phyloP scores from a whole-genome alignment of 2,329 filamentous ascomycete species.

The Sporothrix variecibatus region DNA sequence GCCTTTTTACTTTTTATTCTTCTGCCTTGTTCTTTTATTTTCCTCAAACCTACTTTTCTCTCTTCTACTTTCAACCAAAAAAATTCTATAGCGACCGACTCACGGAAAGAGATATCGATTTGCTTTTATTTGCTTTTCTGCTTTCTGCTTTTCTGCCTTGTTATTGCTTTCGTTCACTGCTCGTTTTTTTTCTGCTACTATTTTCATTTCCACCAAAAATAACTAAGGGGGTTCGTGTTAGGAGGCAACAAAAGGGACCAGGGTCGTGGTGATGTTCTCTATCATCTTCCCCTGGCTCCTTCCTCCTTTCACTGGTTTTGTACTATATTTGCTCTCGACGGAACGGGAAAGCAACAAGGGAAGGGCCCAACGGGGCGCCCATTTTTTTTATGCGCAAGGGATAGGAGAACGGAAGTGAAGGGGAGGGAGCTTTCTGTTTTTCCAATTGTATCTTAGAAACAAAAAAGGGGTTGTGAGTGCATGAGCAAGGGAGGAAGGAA shows the following conservation, averaged over 20 bases:
- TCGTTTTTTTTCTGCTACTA: neutral
- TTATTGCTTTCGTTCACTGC: neutral
- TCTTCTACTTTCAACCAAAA: neutral
- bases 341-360: neutral
- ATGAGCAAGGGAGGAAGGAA: neutral
- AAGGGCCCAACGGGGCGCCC: neutral
- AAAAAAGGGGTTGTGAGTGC: neutral
- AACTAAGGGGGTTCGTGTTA: neutral
- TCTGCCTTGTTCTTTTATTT: constrained; percentile 15
- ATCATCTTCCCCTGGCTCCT: neutral
- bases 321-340: constrained; percentile 9
- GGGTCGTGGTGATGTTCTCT: neutral
- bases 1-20: neutral
- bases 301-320: neutral
- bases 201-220: neutral
- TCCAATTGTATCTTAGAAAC: neutral
- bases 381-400: neutral
- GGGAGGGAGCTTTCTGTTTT: neutral
- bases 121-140: constrained; percentile 4
- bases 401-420: neutral
- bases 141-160: neutral
- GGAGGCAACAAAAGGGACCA: neutral
- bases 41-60: neutral
- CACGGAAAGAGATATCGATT: constrained; percentile 15
- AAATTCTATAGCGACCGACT: constrained; percentile 9